These are phyloP conservation scores for Papiliotrema fonsecae DNA, from an alignment of 1,284 basidiomycete species.

Conservation along the genomic window DNA sequence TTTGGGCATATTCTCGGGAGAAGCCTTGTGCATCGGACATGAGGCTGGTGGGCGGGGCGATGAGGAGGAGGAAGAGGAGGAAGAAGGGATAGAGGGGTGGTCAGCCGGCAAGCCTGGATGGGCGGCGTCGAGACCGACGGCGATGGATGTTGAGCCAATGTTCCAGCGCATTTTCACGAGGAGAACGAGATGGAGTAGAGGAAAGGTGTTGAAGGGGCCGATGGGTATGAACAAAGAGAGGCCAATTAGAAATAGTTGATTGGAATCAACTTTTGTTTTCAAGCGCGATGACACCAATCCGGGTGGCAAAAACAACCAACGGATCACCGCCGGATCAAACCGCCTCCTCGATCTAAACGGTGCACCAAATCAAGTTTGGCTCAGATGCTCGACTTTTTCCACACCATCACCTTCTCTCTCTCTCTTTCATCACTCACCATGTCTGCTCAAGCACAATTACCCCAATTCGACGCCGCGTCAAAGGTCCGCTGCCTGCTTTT, in stretches of 20 bases:
- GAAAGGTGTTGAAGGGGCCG: neutral
- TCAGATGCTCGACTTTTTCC: neutral
- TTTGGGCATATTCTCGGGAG: neutral
- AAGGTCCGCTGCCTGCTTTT: conserved; percentile 53
- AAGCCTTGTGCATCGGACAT: conserved; percentile 6
- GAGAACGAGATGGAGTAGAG: neutral
- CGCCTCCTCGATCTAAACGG: too few species aligned
- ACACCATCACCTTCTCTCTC: too few species aligned
- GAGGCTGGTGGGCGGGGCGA: conserved; percentile 7
- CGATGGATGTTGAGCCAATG: conserved; percentile 32
- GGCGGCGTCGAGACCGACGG: conserved; percentile 7
- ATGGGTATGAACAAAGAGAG: neutral
- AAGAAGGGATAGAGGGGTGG: conserved; percentile 30
- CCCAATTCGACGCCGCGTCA: conserved; percentile 70
- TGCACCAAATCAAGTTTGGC: neutral
- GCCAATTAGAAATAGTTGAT: neutral
- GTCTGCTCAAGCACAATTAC: conserved; percentile 26
- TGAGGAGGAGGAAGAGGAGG: conserved; percentile 21
- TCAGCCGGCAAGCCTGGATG: conserved; percentile 15
- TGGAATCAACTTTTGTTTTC: neutral
- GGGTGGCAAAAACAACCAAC: too few species aligned
- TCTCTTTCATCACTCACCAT: conserved; percentile 12
- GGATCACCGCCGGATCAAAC: too few species aligned
- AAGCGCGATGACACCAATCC: neutral
- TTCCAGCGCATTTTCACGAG: conserved; percentile 32